Base-by-base conservation (phyloP, 1,284 basidiomycete species). In the Ganoderma multipileum region DNA sequence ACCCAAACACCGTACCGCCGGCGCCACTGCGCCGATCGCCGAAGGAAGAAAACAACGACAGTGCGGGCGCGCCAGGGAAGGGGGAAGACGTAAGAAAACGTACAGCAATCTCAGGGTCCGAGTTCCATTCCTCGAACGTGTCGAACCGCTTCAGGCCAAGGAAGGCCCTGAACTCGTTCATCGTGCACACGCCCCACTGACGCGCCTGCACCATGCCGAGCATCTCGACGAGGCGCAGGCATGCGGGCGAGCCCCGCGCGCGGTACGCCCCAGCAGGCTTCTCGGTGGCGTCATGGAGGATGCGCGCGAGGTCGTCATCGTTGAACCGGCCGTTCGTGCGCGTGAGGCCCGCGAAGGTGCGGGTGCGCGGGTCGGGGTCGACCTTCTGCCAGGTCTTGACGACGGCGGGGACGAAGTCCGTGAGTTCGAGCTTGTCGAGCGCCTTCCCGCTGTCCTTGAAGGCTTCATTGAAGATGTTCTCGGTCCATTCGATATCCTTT, bases 81-180 rank as follows among this genome's bases (percentile, higher is more conserved):
- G 41, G 23, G 44, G 20, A 11, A 41, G 11, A n/a, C n/a, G n/a
- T 5, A 5, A n/a, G 41, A 54, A 30, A 33, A 63, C 87, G 75
- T 73, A 91, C 88, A 62, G 88, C 81, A 65, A 96, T 88, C 60
- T 84, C 81, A 11, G 84, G 79, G 72, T 94, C 85, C 0, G 86
- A 82, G 76, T 95, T 96, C 95, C 95, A 96, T 71, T 95, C 92
- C 75, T 85, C 76, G 80, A 95, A 95, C 42, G 73, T 83, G 28
- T 74, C 76, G 73, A 91, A 92, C 82, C 81, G 81, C 75, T 83
- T 85, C 64, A 89, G 76, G 20, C 86, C 84, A 61, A 89, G 80
- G 76, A 87, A 89, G 62, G 80, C 78, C 52, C 90, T 81, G 77
- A 91, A 91, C 78, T 92, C 91, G 79, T 92, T 92, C 78, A 71